Evolutionary conservation across 352 stramenopile genomes (phyloP).

Genomic region (Thalassiosira tumida): DNA sequence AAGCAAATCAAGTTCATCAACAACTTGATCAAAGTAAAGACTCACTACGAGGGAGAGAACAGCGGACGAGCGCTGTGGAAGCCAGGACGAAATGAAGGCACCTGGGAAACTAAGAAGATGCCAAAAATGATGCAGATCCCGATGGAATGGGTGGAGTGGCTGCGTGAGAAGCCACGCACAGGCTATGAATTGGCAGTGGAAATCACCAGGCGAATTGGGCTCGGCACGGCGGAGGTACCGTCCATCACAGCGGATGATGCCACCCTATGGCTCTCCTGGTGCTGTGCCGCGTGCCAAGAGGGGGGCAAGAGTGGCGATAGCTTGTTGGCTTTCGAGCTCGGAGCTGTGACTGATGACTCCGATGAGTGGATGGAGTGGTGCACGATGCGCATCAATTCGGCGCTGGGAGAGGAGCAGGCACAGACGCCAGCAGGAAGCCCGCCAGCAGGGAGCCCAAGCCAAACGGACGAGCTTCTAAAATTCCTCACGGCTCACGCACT

Average conservation of each 20-base stretch:
- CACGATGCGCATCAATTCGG: not conserved
- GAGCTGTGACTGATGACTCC: slow-evolving; percentile 2
- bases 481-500: not conserved
- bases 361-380: slow-evolving; percentile 10
- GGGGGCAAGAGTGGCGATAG: not conserved
- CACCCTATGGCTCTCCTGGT: not conserved
- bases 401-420: not conserved
- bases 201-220: slow-evolving; percentile 7
- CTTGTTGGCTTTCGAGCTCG: not conserved
- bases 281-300: not conserved
- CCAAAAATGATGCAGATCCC: slow-evolving; percentile 3
- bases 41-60: not conserved
- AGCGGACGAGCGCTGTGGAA: not conserved
- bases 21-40: not conserved
- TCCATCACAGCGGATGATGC: not conserved
- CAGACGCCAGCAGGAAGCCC: not conserved
- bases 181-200: not conserved
- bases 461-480: not conserved
- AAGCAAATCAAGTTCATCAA: not conserved
- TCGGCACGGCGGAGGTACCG: not conserved
- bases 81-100: not conserved
- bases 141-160: slow-evolving; percentile 25
- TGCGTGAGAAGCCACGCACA: slow-evolving; percentile 10
- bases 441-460: not conserved
- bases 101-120: not conserved